Percentiles rank a stretch among this genome's conserved stretches.
Conservation (phyloP, 2,329 filamentous ascomycete species). For the Sphaceloma murrayae region DNA sequence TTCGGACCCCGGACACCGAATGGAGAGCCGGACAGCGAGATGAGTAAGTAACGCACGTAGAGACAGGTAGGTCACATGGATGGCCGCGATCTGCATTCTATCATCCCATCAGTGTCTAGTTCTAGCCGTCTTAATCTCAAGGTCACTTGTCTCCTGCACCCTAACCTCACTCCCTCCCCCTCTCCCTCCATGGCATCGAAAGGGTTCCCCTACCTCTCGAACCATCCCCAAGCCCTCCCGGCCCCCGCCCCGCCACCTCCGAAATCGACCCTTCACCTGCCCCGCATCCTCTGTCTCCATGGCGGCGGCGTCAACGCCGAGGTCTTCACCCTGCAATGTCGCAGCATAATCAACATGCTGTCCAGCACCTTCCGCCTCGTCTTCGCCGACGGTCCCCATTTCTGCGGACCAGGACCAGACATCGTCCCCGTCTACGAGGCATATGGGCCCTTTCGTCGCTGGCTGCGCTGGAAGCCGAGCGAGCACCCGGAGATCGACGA, state of each 20-base stretch:
- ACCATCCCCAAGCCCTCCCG: conserved; percentile 1
- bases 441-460: conserved; percentile 54
- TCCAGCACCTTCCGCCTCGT: conserved; percentile 56
- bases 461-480: conserved; percentile 53
- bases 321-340: conserved; percentile 60
- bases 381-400: conserved; percentile 61
- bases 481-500: conserved; percentile 48
- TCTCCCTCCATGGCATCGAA: not conserved
- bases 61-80: no score
- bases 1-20: conserved; percentile 12
- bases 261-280: conserved; percentile 28
- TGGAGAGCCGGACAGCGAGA: conserved; percentile 16
- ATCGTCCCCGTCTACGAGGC: conserved; percentile 56
- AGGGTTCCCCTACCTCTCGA: conserved; percentile 6
- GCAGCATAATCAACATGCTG: conserved; percentile 45
- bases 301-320: conserved; percentile 64
- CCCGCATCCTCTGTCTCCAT: conserved; percentile 71
- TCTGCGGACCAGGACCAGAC: conserved; percentile 51
- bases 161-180: not conserved
- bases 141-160: not conserved
- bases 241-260: conserved; percentile 4
- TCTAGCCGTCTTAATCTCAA: no score
- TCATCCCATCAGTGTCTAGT: no score
- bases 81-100: no score
- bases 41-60: not conserved